Base-by-base conservation (phyloP, 2,329 filamentous ascomycete genomes). In the Penicillium nordicum region DNA sequence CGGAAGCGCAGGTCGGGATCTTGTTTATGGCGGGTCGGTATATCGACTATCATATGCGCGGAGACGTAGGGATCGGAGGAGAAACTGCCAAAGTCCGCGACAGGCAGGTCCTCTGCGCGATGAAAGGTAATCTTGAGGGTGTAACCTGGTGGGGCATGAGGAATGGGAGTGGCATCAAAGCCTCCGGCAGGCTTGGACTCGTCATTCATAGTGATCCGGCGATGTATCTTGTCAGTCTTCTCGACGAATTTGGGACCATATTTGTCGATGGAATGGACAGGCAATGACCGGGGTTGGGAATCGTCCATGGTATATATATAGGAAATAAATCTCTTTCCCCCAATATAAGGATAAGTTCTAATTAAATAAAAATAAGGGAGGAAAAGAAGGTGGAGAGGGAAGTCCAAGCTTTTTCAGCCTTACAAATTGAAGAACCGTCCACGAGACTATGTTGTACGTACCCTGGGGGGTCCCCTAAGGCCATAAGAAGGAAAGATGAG, bases 91-190 rank as follows among this genome's bases (percentile, higher is more conserved):
- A 96, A 78, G 74, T 97, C 93, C 54, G 88, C 89, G 44, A 90
- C 84, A 1, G 93, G 91, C 3, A 97, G 83, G 69, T 96, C 92
- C 59, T 80, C 79, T 1, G 92, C 93, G 57, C 84, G 82, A 72
- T 93, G 88, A 70, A 97, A 90, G 49, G 86, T 92, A 76, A 97
- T 88, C 70, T 87, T 88, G 62, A 97, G 72, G 0, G 90, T 96
- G 75, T 89, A 97, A 27, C 92, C 92, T 8, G 87, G 85, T 9
- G 88, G 86, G 5, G 85, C 86, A 66, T 83, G 75, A 0, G 90
- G 90, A 9, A 96, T 79, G 1, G 91, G 90, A 0, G 90, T 96
- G 36, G 78, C 73, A 73, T 96, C 92, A 72, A 85, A 94, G 34
- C 92, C 92, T 30, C 92, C 92, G 0, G 87, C 83, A 0, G 89